Evolutionary conservation across 345 rosid species (phyloP).

Genomic region (Dipteronia dyeriana): DNA sequence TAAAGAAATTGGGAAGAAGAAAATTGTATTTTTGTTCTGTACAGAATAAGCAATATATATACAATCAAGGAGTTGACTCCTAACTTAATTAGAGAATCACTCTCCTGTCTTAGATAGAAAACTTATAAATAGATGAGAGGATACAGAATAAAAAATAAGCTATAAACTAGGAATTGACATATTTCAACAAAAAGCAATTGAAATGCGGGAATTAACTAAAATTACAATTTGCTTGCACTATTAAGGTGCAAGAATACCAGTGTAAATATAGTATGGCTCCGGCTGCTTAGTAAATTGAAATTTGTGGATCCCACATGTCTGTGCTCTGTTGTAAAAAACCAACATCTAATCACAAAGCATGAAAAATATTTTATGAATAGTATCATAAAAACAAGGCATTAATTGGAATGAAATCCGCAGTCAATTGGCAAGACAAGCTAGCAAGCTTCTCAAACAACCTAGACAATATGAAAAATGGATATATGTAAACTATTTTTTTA

Average conservation of each 20-base stretch:
- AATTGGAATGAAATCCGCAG: constrained; percentile 4
- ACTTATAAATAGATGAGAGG: no score
- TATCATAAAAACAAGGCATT: not conserved
- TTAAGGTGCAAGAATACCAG: constrained; percentile 57
- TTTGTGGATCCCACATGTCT: constrained; percentile 98
- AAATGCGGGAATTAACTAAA: constrained; percentile 5
- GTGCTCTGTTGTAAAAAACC: constrained; percentile 67
- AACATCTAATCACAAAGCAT: constrained; percentile 21
- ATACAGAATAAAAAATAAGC: no score
- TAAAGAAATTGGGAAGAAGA: no score
- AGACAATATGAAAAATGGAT: not conserved
- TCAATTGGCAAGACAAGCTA: constrained; percentile 5
- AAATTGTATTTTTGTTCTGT: no score
- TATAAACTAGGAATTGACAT: no score
- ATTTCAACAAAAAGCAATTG: no score
- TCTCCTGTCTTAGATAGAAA: no score
- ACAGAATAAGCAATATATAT: no score
- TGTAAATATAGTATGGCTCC: constrained; percentile 99
- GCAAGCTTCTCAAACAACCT: constrained; percentile 5
- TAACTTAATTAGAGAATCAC: no score
- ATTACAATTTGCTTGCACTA: constrained; percentile 13
- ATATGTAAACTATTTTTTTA: not conserved
- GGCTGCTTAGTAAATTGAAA: constrained; percentile 95
- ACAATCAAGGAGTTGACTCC: no score
- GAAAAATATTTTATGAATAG: not conserved